Conservation (phyloP, 208 protist species). For the Acanthamoeba triangularis region DNA sequence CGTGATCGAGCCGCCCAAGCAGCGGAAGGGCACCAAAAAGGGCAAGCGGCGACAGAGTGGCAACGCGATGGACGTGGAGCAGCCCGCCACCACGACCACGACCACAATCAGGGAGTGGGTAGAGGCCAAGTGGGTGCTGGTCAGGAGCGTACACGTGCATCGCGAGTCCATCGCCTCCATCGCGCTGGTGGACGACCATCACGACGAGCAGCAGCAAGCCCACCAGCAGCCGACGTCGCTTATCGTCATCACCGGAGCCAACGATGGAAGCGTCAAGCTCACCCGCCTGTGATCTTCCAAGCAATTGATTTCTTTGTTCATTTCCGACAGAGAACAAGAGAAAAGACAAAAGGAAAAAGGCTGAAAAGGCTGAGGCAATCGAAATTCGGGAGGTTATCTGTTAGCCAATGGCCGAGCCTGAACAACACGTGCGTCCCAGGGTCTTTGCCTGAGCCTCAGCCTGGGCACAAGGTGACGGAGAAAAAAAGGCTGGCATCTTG, state of each 20-base stretch:
- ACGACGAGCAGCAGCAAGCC: background rate
- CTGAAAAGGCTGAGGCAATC: no score
- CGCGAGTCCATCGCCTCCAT: slow-evolving; percentile 13
- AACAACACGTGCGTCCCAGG: no score
- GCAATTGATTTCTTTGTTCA: no score
- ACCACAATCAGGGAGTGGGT: background rate
- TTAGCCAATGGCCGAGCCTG: no score
- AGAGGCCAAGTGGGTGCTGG: background rate
- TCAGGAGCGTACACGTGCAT: background rate
- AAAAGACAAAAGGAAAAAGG: no score
- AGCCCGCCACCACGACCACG: background rate
- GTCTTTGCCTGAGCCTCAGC: no score
- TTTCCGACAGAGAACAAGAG: no score
- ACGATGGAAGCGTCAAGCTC: background rate
- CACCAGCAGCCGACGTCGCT: background rate
- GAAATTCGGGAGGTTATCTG: no score
- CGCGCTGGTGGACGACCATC: background rate
- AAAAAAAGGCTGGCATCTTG: no score
- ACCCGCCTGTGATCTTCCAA: background rate
- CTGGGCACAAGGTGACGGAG: no score
- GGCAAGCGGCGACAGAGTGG: background rate
- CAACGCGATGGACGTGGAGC: slow-evolving; percentile 1
- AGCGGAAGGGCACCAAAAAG: slow-evolving; percentile 5
- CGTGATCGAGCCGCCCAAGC: background rate
- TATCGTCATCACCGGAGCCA: background rate